Evolutionary conservation across 2,329 filamentous ascomycete genomes (phyloP).

Genomic region (Myriosclerotinia curreyana): DNA sequence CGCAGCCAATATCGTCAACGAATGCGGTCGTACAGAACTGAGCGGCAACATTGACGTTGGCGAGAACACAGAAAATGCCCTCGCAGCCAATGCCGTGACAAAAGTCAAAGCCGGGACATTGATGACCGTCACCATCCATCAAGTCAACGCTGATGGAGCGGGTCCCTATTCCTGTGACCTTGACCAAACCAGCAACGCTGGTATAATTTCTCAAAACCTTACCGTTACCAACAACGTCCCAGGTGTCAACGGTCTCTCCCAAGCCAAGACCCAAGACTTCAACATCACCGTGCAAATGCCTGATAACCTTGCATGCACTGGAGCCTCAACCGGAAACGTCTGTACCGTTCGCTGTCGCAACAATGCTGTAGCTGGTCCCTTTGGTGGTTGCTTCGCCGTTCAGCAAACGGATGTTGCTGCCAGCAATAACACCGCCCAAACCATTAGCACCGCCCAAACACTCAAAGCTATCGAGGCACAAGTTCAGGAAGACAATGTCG

Average conservation of each 20-base stretch:
- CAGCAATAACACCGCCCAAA: slow-evolving; percentile 45
- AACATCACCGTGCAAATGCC: slow-evolving; percentile 56
- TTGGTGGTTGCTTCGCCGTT: slow-evolving; percentile 57
- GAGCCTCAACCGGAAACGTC: slow-evolving; percentile 51
- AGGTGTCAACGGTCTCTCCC: slow-evolving; percentile 44
- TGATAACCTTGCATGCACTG: slow-evolving; percentile 47
- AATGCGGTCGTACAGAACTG: slow-evolving; percentile 61
- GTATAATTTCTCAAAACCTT: slow-evolving; percentile 47
- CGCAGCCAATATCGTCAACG: slow-evolving; percentile 51
- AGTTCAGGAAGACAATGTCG: slow-evolving; percentile 49
- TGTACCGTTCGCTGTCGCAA: slow-evolving; percentile 60
- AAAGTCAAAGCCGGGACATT: slow-evolving; percentile 47
- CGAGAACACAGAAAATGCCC: slow-evolving; percentile 52
- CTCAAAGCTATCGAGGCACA: slow-evolving; percentile 48
- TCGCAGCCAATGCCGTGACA: slow-evolving; percentile 48
- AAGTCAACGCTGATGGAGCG: slow-evolving; percentile 53
- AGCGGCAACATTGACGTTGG: slow-evolving; percentile 60
- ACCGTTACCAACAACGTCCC: slow-evolving; percentile 58
- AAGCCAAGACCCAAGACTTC: slow-evolving; percentile 53
- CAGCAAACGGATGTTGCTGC: slow-evolving; percentile 50
- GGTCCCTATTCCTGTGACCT: slow-evolving; percentile 56
- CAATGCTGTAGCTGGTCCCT: slow-evolving; percentile 54
- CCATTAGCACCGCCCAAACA: slow-evolving; percentile 48
- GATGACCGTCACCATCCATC: slow-evolving; percentile 51
- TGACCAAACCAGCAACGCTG: slow-evolving; percentile 46